Evolutionary conservation across 176 grass and related monocot species (phyloP), one percentile per base, ranked within the genome.

Genomic region (Eragrostis curvula): DNA sequence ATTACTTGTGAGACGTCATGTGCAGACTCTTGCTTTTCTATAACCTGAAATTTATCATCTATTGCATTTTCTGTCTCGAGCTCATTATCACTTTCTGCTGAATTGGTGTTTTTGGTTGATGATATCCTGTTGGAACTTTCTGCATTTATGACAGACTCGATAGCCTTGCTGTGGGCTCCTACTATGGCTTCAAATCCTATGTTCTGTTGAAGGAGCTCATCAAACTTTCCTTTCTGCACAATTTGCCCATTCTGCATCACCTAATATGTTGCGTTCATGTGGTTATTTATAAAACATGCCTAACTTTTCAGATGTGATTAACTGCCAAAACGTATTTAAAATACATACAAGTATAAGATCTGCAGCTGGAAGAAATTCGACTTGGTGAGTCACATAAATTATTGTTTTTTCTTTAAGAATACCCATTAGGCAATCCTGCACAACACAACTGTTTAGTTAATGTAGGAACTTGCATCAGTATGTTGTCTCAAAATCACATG

Each of bases 361-460:
- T 5, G 96, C 96, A 5, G 64, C 87, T 61, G 96, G 96, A 87
- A 99, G 93, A 89, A 96, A 99, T 88, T 99, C 96, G 15, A 99
- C 93, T 92, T 99, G 96, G 78, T 99, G 96, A 7, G 96, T 99
- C 52, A 99, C 89, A 75, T 96, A 99, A 44, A 99, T 7, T 86
- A 99, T 84, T 43, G 96, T 99, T 84, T 96, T 99, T 27, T 92
- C 90, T 72, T 88, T 93, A 55, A 99, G 96, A 75, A 92, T 57
- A 30, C 93, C 91, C 96, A 99, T 91, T 57, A 99, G 43, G 63
- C 96, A 99, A 74, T 99, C 91, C 96, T 99, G 89, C 25, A 89
- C 8, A 72, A 80, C 15, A 27, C 74, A 57, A 85, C 20, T n/a
- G 28, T 30, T 74, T 56, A 30, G 44, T 72, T 79, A 71, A 21